phyloP scores from a whole-genome alignment of 2,329 filamentous ascomycete genomes.

The Penicillium sp. region DNA sequence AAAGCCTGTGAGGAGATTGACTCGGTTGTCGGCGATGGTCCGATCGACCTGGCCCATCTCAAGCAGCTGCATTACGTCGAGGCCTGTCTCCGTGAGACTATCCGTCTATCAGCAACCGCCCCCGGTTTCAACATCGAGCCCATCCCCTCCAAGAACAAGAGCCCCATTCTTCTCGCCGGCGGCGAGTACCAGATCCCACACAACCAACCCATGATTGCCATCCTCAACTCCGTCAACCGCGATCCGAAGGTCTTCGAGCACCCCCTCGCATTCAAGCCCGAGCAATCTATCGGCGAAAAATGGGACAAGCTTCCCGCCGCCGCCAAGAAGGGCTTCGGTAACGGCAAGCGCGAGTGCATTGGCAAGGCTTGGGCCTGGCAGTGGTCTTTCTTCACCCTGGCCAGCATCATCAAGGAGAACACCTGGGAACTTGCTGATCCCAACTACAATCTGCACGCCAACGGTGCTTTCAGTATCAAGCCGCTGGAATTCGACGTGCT shows the following conservation, averaged over 20 bases:
- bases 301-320: constrained; percentile 60
- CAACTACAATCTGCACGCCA: constrained; percentile 37
- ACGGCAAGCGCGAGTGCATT: constrained; percentile 64
- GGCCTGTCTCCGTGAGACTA: constrained; percentile 58
- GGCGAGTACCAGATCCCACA: constrained; percentile 58
- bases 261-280: constrained; percentile 60
- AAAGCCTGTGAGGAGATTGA: constrained; percentile 65
- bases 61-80: constrained; percentile 53
- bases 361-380: constrained; percentile 69
- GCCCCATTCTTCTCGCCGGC: constrained; percentile 47
- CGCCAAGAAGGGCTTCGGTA: constrained; percentile 67
- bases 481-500: constrained; percentile 41
- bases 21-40: constrained; percentile 23
- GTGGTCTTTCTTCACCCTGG: constrained; percentile 58
- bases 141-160: constrained; percentile 42
- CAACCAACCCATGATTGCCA: constrained; percentile 47
- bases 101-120: constrained; percentile 57
- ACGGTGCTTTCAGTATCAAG: constrained; percentile 43
- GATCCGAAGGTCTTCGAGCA: constrained; percentile 62
- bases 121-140: constrained; percentile 51
- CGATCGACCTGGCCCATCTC: constrained; percentile 14
- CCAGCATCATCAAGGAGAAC: constrained; percentile 63
- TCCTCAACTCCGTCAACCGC: constrained; percentile 55
- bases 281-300: constrained; percentile 65
- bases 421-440: constrained; percentile 59